Conservation (phyloP, 192 early-diverging fungal species). For the Entomortierella parvispora region DNA sequence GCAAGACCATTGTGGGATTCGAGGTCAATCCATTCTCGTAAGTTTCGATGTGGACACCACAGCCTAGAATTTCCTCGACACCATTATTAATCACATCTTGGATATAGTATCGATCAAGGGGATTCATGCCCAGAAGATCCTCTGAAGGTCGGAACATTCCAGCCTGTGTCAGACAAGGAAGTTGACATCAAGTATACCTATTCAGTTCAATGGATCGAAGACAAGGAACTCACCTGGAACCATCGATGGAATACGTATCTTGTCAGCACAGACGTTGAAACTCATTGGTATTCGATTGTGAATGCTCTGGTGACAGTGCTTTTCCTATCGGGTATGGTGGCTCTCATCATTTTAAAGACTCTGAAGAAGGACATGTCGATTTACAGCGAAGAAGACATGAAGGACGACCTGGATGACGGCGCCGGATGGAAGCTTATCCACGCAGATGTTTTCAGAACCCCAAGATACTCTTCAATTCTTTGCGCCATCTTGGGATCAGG, state of each 20-base stretch:
- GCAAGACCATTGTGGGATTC: constrained; percentile 71
- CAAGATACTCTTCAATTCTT: constrained; percentile 68
- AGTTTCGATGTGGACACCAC: not conserved
- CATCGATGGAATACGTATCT: constrained; percentile 77
- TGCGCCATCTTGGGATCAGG: constrained; percentile 80
- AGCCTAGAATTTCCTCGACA: not conserved
- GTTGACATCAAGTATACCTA: constrained; percentile 70
- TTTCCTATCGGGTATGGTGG: constrained; percentile 72
- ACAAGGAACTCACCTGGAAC: constrained; percentile 57
- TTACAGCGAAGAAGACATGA: constrained; percentile 58
- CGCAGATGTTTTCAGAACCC: constrained; percentile 81
- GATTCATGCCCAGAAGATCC: constrained; percentile 41
- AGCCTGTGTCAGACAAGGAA: constrained; percentile 43
- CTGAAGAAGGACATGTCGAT: constrained; percentile 67
- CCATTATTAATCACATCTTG: not conserved
- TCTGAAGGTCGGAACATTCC: constrained; percentile 44
- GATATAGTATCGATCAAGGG: constrained; percentile 26
- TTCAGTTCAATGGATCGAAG: constrained; percentile 78
- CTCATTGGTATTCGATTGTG: constrained; percentile 77
- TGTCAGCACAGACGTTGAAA: constrained; percentile 54
- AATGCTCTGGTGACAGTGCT: constrained; percentile 75
- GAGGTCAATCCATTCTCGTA: constrained; percentile 78
- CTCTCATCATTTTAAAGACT: constrained; percentile 74
- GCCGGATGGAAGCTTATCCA: constrained; percentile 83
- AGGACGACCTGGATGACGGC: constrained; percentile 75